These are phyloP conservation scores for Apiospora marii DNA, from an alignment of 2,329 filamentous ascomycete genomes.

Conservation along the genomic window DNA sequence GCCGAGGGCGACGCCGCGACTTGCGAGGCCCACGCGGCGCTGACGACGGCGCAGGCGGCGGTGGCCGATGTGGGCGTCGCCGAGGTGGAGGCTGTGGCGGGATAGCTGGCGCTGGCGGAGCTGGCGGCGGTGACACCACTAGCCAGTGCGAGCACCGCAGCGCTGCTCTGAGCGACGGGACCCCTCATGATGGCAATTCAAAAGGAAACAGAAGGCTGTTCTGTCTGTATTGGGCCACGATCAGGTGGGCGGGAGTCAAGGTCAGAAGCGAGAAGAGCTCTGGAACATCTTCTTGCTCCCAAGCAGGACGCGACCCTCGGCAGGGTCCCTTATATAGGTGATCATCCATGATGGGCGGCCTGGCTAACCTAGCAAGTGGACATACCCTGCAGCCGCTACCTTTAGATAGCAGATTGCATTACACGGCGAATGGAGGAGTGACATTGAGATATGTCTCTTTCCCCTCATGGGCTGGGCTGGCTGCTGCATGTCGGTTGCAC, in stretches of 20 bases:
- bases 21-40: constrained; percentile 41
- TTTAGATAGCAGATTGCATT: constrained; percentile 5
- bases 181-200: constrained; percentile 6
- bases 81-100: constrained; percentile 24
- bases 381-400: background rate
- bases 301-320: background rate
- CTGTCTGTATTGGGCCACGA: background rate
- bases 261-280: constrained; percentile 20
- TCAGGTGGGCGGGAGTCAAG: background rate
- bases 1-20: constrained; percentile 34
- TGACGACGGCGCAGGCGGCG: constrained; percentile 40
- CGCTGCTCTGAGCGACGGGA: background rate
- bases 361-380: background rate
- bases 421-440: background rate
- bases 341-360: background rate
- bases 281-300: background rate
- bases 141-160: constrained; percentile 8
- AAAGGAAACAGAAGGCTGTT: background rate
- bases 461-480: constrained; percentile 7
- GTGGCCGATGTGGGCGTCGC: constrained; percentile 9
- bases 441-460: background rate
- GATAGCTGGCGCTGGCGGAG: constrained; percentile 11
- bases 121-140: background rate
- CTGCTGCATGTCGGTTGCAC: background rate
- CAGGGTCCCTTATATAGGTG: background rate